These are phyloP conservation scores for Dactylellina cionopaga DNA, from an alignment of 2,329 filamentous ascomycete species.

Conservation along the genomic window DNA sequence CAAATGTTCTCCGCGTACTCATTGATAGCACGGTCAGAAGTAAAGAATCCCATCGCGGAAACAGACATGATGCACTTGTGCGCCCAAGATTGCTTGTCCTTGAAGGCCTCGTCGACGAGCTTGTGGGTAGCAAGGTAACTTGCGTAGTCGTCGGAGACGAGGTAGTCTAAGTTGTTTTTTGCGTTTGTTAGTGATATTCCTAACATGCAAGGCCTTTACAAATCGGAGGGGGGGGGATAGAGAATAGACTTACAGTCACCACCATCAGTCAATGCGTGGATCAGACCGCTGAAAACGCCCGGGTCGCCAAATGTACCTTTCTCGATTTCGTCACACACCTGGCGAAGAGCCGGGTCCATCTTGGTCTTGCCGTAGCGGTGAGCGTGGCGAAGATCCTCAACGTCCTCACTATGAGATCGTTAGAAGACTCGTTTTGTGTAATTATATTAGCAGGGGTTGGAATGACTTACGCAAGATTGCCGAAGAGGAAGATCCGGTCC, in stretches of 20 bases:
- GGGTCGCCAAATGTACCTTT: conserved; percentile 82
- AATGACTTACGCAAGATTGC: conserved; percentile 79
- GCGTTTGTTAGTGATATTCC: neutral
- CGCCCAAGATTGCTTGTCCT: conserved; percentile 90
- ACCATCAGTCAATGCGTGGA: conserved; percentile 86
- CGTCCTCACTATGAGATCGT: conserved; percentile 66
- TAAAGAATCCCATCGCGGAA: conserved; percentile 96
- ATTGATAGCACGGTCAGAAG: conserved; percentile 85
- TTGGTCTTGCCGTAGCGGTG: conserved; percentile 85
- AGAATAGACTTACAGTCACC: conserved; percentile 75
- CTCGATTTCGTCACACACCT: conserved; percentile 86
- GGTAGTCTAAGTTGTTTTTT: conserved; percentile 69
- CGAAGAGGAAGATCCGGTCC: conserved; percentile 98
- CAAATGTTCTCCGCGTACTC: conserved; percentile 93
- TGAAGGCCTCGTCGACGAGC: conserved; percentile 90
- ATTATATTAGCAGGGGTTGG: conserved; percentile 2
- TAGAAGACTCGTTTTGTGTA: neutral
- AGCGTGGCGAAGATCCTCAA: conserved; percentile 90
- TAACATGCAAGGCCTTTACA: neutral
- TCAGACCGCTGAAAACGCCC: conserved; percentile 80
- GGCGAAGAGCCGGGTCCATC: conserved; percentile 78
- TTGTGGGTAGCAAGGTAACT: conserved; percentile 91
- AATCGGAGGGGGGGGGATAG: neutral
- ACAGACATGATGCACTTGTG: conserved; percentile 90
- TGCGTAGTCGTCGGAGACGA: conserved; percentile 96